These are phyloP conservation scores for Tuber indicum DNA, from an alignment of 495 filamentous ascomycete species.

Conservation along the genomic window DNA sequence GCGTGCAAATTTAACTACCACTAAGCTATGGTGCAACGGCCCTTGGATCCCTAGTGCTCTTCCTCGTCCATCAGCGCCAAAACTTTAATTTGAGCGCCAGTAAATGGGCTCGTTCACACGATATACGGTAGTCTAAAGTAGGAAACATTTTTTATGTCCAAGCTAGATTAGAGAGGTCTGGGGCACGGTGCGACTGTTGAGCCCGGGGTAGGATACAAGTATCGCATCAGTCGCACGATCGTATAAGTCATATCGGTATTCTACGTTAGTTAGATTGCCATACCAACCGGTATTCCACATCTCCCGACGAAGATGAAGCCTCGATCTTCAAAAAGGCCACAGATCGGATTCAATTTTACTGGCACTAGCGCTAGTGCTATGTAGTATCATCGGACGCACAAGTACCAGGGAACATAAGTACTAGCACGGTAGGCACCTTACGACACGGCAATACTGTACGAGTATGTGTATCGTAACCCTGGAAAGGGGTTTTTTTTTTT, in stretches of 20 bases:
- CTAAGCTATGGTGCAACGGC: too few species aligned
- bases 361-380: background rate
- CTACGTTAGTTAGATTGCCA: background rate
- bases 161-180: background rate
- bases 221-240: background rate
- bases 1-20: too few species aligned
- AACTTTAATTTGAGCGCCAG: background rate
- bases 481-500: background rate
- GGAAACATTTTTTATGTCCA: background rate
- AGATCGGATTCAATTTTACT: background rate
- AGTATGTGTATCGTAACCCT: background rate
- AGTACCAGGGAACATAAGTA: too few species aligned
- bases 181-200: background rate
- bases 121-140: background rate
- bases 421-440: background rate
- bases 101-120: background rate
- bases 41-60: too few species aligned
- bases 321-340: background rate
- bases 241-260: background rate
- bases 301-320: background rate
- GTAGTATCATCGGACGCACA: background rate
- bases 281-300: background rate
- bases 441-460: background rate
- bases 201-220: background rate
- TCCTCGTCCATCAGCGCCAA: too few species aligned